Percentiles rank a stretch among this genome's conserved stretches.
These are phyloP conservation scores for Plectranthus barbatus DNA, from an alignment of 257 asterid species.

Conservation along the genomic window DNA sequence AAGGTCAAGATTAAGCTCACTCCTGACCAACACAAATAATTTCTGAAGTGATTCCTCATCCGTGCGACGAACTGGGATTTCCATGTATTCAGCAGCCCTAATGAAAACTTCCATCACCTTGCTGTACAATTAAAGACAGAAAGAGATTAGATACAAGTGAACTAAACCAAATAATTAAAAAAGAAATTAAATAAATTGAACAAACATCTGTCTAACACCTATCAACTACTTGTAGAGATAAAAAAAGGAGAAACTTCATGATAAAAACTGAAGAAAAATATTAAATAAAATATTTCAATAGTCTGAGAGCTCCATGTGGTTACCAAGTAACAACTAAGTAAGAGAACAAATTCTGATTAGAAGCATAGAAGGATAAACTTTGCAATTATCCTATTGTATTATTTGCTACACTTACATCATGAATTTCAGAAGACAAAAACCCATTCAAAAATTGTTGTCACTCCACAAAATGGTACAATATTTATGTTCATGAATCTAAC, in stretches of 20 bases:
- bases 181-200: not conserved
- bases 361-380: not conserved
- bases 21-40: constrained; percentile 79
- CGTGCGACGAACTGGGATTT: constrained; percentile 89
- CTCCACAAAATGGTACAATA: constrained; percentile 1
- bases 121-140: constrained; percentile 47
- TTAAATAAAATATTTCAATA: not conserved
- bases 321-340: not conserved
- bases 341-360: not conserved
- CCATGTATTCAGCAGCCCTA: constrained; percentile 97
- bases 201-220: not conserved
- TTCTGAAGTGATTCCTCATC: constrained; percentile 97
- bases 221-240: constrained; percentile 1
- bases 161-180: not conserved
- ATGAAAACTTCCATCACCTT: constrained; percentile 94
- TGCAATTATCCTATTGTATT: not conserved
- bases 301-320: not conserved
- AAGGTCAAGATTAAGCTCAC: constrained; percentile 93
- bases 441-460: not conserved
- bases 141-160: constrained; percentile 14
- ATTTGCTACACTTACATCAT: not conserved
- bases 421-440: not conserved
- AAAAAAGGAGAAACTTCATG: not conserved
- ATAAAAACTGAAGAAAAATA: not conserved
- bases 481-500: not conserved